Evolutionary conservation across 208 protist species (phyloP).

Genomic region (Crithidia mellificae): DNA sequence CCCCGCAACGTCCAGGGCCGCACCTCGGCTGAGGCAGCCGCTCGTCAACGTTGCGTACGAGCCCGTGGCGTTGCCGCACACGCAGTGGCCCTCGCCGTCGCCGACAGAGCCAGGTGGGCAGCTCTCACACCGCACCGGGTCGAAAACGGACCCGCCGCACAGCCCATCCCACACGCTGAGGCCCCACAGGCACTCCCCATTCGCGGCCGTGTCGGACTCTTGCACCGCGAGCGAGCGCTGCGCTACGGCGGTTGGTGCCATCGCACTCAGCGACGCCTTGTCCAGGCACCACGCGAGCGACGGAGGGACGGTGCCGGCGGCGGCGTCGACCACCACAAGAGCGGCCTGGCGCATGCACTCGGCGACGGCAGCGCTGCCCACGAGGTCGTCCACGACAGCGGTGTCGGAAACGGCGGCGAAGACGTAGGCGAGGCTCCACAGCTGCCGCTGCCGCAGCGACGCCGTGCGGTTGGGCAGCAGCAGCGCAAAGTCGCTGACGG

Average conservation of each 20-base stretch:
- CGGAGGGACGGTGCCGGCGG: slow-evolving; percentile 19
- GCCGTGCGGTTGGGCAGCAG: slow-evolving; percentile 8
- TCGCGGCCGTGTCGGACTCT: slow-evolving; percentile 15
- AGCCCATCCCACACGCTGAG: slow-evolving; percentile 30
- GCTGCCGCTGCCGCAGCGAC: slow-evolving; percentile 14
- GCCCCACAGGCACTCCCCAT: slow-evolving; percentile 28
- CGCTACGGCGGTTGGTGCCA: slow-evolving; percentile 6
- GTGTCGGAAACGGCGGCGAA: slow-evolving; percentile 16
- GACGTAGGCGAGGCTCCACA: slow-evolving; percentile 28
- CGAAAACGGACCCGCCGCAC: slow-evolving; percentile 21
- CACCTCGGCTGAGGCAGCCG: slow-evolving; percentile 24
- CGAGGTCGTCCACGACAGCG: slow-evolving; percentile 8
- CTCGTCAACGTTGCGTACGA: slow-evolving; percentile 26
- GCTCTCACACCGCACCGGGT: slow-evolving; percentile 17
- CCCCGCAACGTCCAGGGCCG: slow-evolving; percentile 12
- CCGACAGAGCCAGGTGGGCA: slow-evolving; percentile 32
- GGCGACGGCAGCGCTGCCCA: slow-evolving; percentile 15
- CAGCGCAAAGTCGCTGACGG: slow-evolving; percentile 17
- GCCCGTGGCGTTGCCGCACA: slow-evolving; percentile 25
- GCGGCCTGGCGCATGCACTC: slow-evolving; percentile 32
- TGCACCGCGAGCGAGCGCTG: slow-evolving; percentile 18
- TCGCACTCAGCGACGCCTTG: slow-evolving; percentile 15
- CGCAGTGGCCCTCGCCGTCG: slow-evolving; percentile 37
- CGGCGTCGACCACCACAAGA: slow-evolving; percentile 20
- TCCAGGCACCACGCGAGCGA: slow-evolving; percentile 34